phyloP scores from a whole-genome alignment of 192 early-diverging fungal species.

The Coemansia javaensis region DNA sequence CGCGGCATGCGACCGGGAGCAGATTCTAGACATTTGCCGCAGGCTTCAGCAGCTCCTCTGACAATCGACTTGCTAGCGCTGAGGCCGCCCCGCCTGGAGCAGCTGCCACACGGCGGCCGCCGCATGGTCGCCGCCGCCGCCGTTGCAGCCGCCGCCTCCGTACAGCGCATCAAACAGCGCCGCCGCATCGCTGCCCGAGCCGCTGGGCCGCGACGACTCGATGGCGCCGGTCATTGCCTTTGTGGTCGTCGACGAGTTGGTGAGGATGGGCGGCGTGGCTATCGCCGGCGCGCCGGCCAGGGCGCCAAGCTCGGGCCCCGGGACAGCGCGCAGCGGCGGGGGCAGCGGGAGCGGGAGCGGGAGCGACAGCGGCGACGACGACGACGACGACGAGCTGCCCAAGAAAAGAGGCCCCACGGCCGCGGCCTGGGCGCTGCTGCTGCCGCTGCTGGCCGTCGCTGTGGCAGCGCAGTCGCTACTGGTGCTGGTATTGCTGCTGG shows the following conservation, averaged over 20 bases:
- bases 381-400: too few relatives aligned
- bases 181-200: not conserved
- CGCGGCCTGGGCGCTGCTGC: too few relatives aligned
- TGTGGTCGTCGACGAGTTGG: constrained; percentile 30
- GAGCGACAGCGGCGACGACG: too few relatives aligned
- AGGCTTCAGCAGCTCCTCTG: constrained; percentile 37
- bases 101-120: constrained; percentile 15
- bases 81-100: constrained; percentile 4
- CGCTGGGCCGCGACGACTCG: constrained; percentile 1
- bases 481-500: constrained; percentile 17
- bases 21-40: constrained; percentile 46
- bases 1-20: constrained; percentile 18
- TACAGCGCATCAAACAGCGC: not conserved
- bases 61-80: too few relatives aligned
- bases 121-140: not conserved
- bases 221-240: constrained; percentile 40
- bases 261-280: constrained; percentile 17
- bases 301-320: too few relatives aligned
- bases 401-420: too few relatives aligned
- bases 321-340: too few relatives aligned
- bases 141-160: not conserved
- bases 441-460: too few relatives aligned
- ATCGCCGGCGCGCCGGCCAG: constrained; percentile 5
- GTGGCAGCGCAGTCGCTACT: too few relatives aligned
- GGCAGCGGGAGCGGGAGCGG: too few relatives aligned